phyloP scores from a whole-genome alignment of 2,329 filamentous ascomycete species.

The Tolypocladium capitatum region DNA sequence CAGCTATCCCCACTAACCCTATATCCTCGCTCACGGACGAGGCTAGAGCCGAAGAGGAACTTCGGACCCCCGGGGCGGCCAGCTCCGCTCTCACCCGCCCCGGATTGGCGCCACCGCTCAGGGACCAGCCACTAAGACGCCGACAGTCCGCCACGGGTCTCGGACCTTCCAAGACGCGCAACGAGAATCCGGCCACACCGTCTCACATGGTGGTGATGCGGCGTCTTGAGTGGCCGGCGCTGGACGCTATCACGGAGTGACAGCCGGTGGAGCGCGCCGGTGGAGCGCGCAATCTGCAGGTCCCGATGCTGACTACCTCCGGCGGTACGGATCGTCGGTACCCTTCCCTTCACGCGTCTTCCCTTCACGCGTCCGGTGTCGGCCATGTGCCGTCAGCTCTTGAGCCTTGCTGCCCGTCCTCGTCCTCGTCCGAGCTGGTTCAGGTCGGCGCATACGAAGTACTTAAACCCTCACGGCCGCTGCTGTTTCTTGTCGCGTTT shows the following conservation, averaged over 20 bases:
- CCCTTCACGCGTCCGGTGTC: no score
- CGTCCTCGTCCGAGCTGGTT: no score
- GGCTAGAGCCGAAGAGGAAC: not conserved
- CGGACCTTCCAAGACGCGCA: conserved; percentile 3
- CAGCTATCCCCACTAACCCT: no score
- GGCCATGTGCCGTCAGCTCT: no score
- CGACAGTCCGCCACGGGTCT: no score
- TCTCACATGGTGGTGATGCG: conserved; percentile 2
- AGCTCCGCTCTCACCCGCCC: not conserved
- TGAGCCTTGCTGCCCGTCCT: no score
- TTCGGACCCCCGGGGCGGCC: not conserved
- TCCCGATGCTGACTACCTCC: no score
- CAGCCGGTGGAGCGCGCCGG: no score
- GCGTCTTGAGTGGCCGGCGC: not conserved
- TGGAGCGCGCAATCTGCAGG: no score
- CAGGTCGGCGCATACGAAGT: no score
- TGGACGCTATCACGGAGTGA: not conserved
- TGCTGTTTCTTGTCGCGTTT: not conserved
- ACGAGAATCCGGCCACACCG: conserved; percentile 1
- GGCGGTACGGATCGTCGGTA: not conserved
- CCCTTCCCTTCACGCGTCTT: not conserved
- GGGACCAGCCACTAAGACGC: conserved; percentile 1
- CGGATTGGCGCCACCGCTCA: not conserved
- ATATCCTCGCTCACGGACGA: no score
- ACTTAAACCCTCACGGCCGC: not conserved